These are phyloP conservation scores for Fusarium dlaminii DNA, from an alignment of 2,329 filamentous ascomycete species.

Conservation along the genomic window DNA sequence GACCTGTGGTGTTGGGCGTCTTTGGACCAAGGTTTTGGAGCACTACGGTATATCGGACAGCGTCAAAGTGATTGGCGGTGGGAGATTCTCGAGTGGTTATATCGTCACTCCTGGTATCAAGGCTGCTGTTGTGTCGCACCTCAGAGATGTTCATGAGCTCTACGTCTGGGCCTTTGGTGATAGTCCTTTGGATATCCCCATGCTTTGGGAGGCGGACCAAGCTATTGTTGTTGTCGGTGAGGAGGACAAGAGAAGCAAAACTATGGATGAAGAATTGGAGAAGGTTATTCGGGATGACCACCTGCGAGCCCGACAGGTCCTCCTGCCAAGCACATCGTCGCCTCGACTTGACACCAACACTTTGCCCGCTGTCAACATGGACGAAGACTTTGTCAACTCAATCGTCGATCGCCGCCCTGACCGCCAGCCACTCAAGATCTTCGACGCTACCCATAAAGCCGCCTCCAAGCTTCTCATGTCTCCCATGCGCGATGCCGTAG, in stretches of 20 bases:
- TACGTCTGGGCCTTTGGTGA: slow-evolving; percentile 70
- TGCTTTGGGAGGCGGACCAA: slow-evolving; percentile 63
- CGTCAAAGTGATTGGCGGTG: slow-evolving; percentile 63
- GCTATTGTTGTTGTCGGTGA: slow-evolving; percentile 66
- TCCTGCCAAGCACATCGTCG: slow-evolving; percentile 52
- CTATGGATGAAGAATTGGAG: slow-evolving; percentile 59
- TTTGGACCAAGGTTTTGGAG: slow-evolving; percentile 66
- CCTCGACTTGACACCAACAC: slow-evolving; percentile 54
- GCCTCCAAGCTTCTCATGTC: slow-evolving; percentile 63
- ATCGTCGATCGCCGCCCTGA: slow-evolving; percentile 24
- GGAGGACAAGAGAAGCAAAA: slow-evolving; percentile 55
- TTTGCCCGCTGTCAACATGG: slow-evolving; percentile 55
- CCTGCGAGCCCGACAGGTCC: slow-evolving; percentile 56
- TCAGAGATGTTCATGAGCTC: slow-evolving; percentile 49
- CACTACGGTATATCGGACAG: slow-evolving; percentile 50
- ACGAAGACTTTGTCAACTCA: slow-evolving; percentile 31
- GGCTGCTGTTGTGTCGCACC: slow-evolving; percentile 53
- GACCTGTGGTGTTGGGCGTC: slow-evolving; percentile 61
- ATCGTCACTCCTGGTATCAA: slow-evolving; percentile 64
- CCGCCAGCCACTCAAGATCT: slow-evolving; percentile 29
- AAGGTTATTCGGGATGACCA: slow-evolving; percentile 51
- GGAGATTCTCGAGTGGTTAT: slow-evolving; percentile 56
- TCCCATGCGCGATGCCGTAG: slow-evolving; percentile 59
- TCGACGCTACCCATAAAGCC: slow-evolving; percentile 55
- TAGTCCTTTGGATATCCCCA: slow-evolving; percentile 65